Conservation (phyloP, 305 asterid species). For the Withania somnifera region DNA sequence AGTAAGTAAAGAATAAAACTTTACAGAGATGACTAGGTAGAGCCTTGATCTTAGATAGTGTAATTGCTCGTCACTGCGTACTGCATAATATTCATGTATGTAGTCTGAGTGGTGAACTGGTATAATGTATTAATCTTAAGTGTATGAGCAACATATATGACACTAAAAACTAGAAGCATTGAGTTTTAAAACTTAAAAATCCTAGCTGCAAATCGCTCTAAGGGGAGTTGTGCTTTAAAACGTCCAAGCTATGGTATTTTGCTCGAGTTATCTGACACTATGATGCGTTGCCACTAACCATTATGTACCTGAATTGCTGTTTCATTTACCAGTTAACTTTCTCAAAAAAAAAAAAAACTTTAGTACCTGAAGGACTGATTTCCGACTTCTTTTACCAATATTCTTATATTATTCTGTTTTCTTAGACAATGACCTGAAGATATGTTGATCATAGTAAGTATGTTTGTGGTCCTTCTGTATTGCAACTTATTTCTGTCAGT, state of each 20-base stretch:
- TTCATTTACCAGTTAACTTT: too few species aligned
- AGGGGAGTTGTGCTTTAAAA: background rate
- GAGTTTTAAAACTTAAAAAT: too few species aligned
- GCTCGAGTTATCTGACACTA: background rate
- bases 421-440: background rate
- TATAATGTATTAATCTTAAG: background rate
- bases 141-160: background rate
- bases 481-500: background rate
- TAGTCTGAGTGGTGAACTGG: background rate
- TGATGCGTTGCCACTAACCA: conserved; percentile 1
- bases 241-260: background rate
- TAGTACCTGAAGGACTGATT: too few species aligned
- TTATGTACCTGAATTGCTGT: too few species aligned
- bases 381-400: background rate
- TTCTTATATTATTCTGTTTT: background rate
- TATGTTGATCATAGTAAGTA: background rate
- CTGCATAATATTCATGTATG: background rate
- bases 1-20: background rate
- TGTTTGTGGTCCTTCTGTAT: background rate
- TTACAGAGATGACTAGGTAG: background rate
- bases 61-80: background rate
- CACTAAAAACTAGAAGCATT: background rate
- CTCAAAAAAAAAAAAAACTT: too few species aligned
- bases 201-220: background rate
- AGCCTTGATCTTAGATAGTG: background rate